Conservation (phyloP, 176 grass and related monocot genomes). For the Oryza australiensis region DNA sequence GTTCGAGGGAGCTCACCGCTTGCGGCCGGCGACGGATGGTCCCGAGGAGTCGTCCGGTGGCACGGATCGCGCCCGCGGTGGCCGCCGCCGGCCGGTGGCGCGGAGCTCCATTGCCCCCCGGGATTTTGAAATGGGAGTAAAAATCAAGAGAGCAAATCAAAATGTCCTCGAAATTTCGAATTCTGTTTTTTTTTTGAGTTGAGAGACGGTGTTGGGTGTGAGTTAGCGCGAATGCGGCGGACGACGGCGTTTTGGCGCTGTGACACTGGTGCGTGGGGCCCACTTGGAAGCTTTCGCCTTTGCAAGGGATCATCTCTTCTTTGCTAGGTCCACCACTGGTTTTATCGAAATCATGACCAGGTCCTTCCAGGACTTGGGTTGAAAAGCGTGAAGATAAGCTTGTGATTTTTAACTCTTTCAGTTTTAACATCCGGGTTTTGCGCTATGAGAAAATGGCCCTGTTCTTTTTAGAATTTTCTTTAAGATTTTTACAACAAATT, state of each 20-base stretch:
- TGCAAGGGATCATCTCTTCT: not conserved
- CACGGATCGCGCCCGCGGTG: not conserved
- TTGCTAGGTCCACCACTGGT: not conserved
- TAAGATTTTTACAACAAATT: too few species aligned
- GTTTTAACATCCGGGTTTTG: too few species aligned
- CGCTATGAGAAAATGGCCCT: too few species aligned
- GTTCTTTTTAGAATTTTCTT: too few species aligned
- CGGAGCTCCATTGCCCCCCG: not conserved
- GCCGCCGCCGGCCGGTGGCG: not conserved
- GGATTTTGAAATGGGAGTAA: conserved; percentile 16
- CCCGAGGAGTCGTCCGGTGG: not conserved
- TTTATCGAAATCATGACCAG: not conserved
- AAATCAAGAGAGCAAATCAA: not conserved
- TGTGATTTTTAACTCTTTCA: too few species aligned
- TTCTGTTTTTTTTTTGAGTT: not conserved
- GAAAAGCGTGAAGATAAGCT: not conserved
- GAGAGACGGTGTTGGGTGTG: not conserved
- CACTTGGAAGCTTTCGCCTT: not conserved
- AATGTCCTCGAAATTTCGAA: not conserved
- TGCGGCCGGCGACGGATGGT: not conserved
- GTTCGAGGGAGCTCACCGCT: not conserved
- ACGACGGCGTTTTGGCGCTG: not conserved
- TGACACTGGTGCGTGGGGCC: not conserved
- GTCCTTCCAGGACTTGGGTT: not conserved
- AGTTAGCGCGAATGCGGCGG: conserved; percentile 10